Percentiles rank a stretch among this genome's conserved stretches.
Evolutionary conservation across 768 basidiomycete species (phyloP).

Genomic region (Calocybe cyanea): DNA sequence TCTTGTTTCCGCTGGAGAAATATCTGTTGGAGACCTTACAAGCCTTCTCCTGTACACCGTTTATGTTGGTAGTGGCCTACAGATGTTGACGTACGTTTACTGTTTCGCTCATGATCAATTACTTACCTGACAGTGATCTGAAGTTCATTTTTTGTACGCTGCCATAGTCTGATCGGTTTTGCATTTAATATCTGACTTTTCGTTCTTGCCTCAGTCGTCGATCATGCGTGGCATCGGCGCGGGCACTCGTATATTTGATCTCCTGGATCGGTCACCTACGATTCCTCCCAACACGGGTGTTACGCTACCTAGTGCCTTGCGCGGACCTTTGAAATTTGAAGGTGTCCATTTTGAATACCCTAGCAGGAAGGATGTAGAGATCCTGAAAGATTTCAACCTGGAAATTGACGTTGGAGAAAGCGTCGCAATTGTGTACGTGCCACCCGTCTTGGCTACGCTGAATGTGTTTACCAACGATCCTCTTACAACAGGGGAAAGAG

Average conservation of each 20-base stretch:
- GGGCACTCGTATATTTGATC: constrained; percentile 89
- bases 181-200: too few species aligned
- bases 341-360: constrained; percentile 88
- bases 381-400: constrained; percentile 80
- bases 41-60: constrained; percentile 88
- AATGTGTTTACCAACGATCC: constrained; percentile 2
- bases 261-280: constrained; percentile 75
- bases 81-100: constrained; percentile 77
- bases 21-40: constrained; percentile 90
- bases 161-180: constrained; percentile 31
- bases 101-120: constrained; percentile 1
- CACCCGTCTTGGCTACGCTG: constrained; percentile 1
- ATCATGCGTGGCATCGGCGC: constrained; percentile 98
- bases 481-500: constrained; percentile 62
- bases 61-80: constrained; percentile 78
- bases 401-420: constrained; percentile 82
- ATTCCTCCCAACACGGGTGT: constrained; percentile 66
- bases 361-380: constrained; percentile 72
- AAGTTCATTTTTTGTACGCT: constrained; percentile 49
- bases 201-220: constrained; percentile 53
- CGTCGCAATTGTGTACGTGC: constrained; percentile 88
- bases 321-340: constrained; percentile 78
- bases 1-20: constrained; percentile 81
- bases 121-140: constrained; percentile 3
- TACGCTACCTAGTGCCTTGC: constrained; percentile 47